Conservation (phyloP, 2,329 filamentous ascomycete genomes). For the Xylariaceae sp. region DNA sequence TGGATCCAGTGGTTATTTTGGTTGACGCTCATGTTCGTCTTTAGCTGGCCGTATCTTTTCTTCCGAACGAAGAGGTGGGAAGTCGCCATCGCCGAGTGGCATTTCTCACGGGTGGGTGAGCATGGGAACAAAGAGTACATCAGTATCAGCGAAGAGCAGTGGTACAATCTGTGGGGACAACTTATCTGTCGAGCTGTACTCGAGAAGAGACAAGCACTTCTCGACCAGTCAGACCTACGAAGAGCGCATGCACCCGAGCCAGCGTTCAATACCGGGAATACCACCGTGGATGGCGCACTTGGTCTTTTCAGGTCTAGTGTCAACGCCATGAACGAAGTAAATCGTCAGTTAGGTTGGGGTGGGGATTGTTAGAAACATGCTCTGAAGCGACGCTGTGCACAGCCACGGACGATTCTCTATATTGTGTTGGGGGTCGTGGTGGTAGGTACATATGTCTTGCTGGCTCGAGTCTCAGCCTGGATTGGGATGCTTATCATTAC, state of each 20-base stretch:
- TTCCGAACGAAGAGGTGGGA: slow-evolving; percentile 71
- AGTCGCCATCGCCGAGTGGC: slow-evolving; percentile 67
- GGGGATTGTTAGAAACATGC: slow-evolving; percentile 36
- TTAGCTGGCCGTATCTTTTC: slow-evolving; percentile 74
- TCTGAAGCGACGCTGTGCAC: background rate
- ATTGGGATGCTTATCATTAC: slow-evolving; percentile 8
- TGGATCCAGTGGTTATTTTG: slow-evolving; percentile 72
- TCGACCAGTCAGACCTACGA: slow-evolving; percentile 63
- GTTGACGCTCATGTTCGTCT: slow-evolving; percentile 69
- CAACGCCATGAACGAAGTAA: slow-evolving; percentile 57
- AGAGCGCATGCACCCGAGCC: slow-evolving; percentile 48
- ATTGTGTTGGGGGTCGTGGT: slow-evolving; percentile 13
- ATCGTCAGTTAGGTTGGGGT: slow-evolving; percentile 62
- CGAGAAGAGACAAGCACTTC: slow-evolving; percentile 58
- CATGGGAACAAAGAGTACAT: slow-evolving; percentile 55
- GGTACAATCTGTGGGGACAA: slow-evolving; percentile 67
- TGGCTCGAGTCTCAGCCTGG: slow-evolving; percentile 3
- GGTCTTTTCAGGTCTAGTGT: slow-evolving; percentile 56
- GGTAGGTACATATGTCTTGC: slow-evolving; percentile 3
- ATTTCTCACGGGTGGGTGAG: slow-evolving; percentile 50
- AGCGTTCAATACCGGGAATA: slow-evolving; percentile 47
- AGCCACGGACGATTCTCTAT: background rate
- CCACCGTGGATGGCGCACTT: slow-evolving; percentile 47
- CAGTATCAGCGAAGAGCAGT: slow-evolving; percentile 61
- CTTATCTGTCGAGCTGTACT: slow-evolving; percentile 66